Base-by-base conservation (phyloP, 2,329 filamentous ascomycete genomes). In the Dothideomycetes sp. region DNA sequence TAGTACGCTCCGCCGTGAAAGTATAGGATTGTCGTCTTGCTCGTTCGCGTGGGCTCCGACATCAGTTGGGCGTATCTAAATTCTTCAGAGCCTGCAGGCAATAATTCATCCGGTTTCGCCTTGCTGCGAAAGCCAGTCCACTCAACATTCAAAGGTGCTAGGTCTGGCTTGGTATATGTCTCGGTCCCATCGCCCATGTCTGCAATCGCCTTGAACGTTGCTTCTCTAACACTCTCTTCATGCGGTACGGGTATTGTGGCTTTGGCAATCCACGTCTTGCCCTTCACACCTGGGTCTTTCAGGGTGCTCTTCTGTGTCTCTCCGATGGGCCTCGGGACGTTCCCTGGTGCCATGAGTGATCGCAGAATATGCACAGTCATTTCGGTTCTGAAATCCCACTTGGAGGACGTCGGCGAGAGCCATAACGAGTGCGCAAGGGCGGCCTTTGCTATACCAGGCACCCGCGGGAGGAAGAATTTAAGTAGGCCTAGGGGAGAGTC, bases 201-300 rank as follows among this genome's bases (percentile, higher is more conserved):
- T 17, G 75, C 64, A 33, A 87, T 74, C 3, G 71, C 72, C 19
- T 62, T 61, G 46, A 77, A 63, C 18, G 87, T 53, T 2, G 70
- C 66, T 32, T 80, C 69, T n/a, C 72, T 63, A 11, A 79, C 55
- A 5, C 45, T 47, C 31, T 67, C 62, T 33, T 72, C 51, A 7
- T 36, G 45, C 0, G 79, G 81, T 2, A 64, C 62, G 0, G 76
- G 73, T 12, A 85, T 64, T 0, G 71, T 73, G 31, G 83, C 79
- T 40, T 76, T 81, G 51, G 79, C 80, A 17, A 94, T 70, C 88
- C 88, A 95, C 47, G 91, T 77, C 33, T 73, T 75, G 3, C 86
- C 86, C 55, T 84, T 87, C 53, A 93, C 66, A 0, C 75, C 77
- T 0, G 72, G 72, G 39, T 83, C 81, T 42, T 68, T 74, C 33